Conservation (phyloP, 225 moss, liverwort and hornwort species). For the Thuidium tamariscinum region DNA sequence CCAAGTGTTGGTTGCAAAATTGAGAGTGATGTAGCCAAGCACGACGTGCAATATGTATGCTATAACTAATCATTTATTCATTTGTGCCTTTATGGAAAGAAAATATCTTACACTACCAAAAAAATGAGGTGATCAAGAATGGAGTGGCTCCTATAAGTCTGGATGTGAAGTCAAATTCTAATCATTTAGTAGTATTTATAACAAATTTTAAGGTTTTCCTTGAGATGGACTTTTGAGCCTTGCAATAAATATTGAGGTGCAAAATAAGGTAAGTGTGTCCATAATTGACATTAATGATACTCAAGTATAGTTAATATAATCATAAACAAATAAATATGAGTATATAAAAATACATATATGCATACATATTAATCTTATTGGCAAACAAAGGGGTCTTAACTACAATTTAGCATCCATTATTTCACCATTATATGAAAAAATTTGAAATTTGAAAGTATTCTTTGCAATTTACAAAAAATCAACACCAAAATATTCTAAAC, state of each 20-base stretch:
- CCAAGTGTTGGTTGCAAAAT: no score
- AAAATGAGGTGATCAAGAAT: no score
- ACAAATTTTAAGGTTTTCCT: accelerated
- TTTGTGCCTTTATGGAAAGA: no score
- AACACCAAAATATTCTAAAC: not conserved
- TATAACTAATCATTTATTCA: no score
- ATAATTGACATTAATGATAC: not conserved
- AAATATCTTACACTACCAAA: no score
- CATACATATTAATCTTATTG: not conserved
- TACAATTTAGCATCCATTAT: not conserved
- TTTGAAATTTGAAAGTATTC: not conserved
- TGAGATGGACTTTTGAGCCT: not conserved
- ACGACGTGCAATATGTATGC: no score
- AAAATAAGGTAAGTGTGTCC: accelerated
- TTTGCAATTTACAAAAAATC: not conserved
- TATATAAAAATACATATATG: not conserved
- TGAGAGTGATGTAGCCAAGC: no score
- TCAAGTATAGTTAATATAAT: not conserved
- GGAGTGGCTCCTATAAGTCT: no score
- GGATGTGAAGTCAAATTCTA: accelerated
- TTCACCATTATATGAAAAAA: not conserved
- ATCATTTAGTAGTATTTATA: not conserved
- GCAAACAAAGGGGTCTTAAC: not conserved
- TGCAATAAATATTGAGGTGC: not conserved
- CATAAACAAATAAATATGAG: accelerated